Evolutionary conservation across 2,329 filamentous ascomycete species (phyloP).

Genomic region (Ophiostoma sp.): DNA sequence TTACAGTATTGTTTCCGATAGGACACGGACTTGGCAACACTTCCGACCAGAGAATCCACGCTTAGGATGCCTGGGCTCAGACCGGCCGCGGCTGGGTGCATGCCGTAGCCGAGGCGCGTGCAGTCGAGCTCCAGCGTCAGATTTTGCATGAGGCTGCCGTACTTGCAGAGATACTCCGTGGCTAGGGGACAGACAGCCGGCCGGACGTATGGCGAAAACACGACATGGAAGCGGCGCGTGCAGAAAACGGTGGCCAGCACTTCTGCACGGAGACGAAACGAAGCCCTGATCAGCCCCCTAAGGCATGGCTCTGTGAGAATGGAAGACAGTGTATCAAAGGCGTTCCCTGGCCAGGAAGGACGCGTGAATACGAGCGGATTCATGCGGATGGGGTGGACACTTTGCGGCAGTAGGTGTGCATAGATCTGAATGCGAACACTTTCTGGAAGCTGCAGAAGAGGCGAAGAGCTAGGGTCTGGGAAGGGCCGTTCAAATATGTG

Average conservation of each 20-base stretch:
- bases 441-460: not conserved
- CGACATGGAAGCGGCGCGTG: conserved; percentile 36
- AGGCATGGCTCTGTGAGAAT: conserved; percentile 24
- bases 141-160: conserved; percentile 35
- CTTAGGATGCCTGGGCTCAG: conserved; percentile 29
- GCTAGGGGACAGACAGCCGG: conserved; percentile 34
- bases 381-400: conserved; percentile 21
- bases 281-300: not conserved
- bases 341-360: conserved; percentile 34
- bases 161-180: conserved; percentile 34
- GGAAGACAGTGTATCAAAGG: conserved; percentile 32
- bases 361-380: conserved; percentile 33
- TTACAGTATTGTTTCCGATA: not conserved
- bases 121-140: conserved; percentile 41
- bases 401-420: not conserved
- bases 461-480: not conserved
- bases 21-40: conserved; percentile 28
- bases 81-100: conserved; percentile 26
- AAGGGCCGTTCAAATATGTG: conserved; percentile 9
- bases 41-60: conserved; percentile 30
- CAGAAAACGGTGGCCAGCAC: conserved; percentile 36
- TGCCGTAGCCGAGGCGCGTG: conserved; percentile 35
- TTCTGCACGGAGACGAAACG: conserved; percentile 36
- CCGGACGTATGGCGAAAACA: conserved; percentile 37
- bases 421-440: conserved; percentile 11